Base-by-base conservation (phyloP, 2,329 filamentous ascomycete species). In the Penicillium sp. region DNA sequence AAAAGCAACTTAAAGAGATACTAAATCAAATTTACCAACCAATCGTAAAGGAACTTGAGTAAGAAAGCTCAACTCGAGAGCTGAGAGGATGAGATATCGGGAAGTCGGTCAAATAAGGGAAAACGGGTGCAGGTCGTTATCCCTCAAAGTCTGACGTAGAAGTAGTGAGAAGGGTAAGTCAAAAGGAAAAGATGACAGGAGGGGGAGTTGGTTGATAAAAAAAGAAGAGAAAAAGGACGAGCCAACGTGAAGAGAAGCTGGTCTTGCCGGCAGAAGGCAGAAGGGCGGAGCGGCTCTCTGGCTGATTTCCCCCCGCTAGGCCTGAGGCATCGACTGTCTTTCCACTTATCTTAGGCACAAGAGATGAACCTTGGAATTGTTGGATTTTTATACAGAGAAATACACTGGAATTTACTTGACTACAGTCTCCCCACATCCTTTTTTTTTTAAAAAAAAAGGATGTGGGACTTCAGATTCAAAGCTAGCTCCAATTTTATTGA, bases 51-150 rank as follows among this genome's bases (percentile, higher is more conserved):
- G 41, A 51, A 52, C 36, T 59, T 47, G 36, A 41, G 48, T 53
- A 41, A 51, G 60, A 57, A 49, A 63, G 58, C 61, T 67, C 62
- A 55, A 55, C 49, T 55, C 33, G 53, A 63, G 52, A 61, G 55
- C 36, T 59, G 60, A 59, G 61, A 60, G 57, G 57, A 62, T 62
- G 52, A 66, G 63, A 64, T 68, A 63, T 63, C 63, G 62, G 59
- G 59, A 62, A 61, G 62, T 56, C 50, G 61, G 65, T 63, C 64
- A 63, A 64, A 52, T 41, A 64, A 65, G 70, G 70, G 69, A 63
- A 70, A 73, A 75, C 70, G 72, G 49, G 75, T 77, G 75, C 75
- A 78, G 75, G 75, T 75, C 74, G 75, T 71, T 53, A 35, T 44
- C 42, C 55, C 49, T 53, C 35, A 13, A 53, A 23, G 7, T 57